phyloP scores from a whole-genome alignment of 371 early-diverging fungal genomes.

The Basidiobolus meristosporus region DNA sequence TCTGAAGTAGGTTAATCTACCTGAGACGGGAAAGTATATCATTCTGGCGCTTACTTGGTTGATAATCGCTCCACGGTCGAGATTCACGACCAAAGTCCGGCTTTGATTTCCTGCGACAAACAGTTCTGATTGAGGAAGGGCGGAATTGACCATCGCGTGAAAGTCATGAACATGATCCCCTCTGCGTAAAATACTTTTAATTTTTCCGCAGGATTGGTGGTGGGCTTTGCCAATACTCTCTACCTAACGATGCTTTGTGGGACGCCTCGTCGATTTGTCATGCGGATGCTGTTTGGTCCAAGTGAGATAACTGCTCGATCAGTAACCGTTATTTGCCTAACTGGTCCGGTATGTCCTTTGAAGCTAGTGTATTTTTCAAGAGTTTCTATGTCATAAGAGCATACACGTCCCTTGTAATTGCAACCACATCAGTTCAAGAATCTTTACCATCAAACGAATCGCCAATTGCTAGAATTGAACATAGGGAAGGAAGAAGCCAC shows the following conservation, averaged over 20 bases:
- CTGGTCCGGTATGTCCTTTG: conserved; percentile 35
- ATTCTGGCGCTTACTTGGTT: conserved; percentile 14
- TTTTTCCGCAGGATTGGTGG: background rate
- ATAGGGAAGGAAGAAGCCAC: too few species aligned
- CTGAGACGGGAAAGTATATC: background rate
- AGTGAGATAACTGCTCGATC: conserved; percentile 48
- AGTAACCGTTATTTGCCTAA: conserved; percentile 37
- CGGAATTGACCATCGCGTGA: conserved; percentile 41
- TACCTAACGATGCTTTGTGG: conserved; percentile 48
- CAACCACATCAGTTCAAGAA: background rate
- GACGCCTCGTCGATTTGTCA: conserved; percentile 44
- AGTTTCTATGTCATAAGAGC: conserved; percentile 30
- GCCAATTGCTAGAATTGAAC: too few species aligned
- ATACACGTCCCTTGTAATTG: conserved; percentile 26
- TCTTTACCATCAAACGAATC: too few species aligned
- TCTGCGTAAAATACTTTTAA: conserved; percentile 7
- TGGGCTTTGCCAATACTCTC: background rate
- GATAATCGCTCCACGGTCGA: conserved; percentile 38
- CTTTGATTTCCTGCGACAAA: conserved; percentile 42
- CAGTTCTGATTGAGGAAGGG: conserved; percentile 40
- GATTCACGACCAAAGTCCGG: conserved; percentile 36
- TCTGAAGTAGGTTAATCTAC: conserved; percentile 4
- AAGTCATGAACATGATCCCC: conserved; percentile 31
- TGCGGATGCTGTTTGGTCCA: conserved; percentile 38
- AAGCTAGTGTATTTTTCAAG: conserved; percentile 46